A percentile compares a stretch with the other conserved stretches of the same genome.
phyloP scores from a whole-genome alignment of 1,284 basidiomycete species.

The Ustilago curta region DNA sequence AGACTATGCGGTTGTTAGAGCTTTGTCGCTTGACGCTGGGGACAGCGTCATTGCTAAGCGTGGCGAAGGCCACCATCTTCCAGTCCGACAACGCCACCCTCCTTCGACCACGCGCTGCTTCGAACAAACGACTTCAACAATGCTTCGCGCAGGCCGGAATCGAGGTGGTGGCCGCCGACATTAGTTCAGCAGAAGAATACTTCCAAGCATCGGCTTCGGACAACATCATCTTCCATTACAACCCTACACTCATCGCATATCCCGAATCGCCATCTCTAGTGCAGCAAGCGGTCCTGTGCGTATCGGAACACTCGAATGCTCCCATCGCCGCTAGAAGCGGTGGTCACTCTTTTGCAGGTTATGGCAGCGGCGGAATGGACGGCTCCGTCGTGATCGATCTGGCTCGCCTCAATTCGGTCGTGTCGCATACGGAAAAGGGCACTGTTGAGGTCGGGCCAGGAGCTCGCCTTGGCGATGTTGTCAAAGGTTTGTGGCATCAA shows the following conservation, averaged over 20 bases:
- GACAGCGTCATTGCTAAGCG: background rate
- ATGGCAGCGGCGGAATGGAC: constrained; percentile 63
- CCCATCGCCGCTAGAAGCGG: constrained; percentile 68
- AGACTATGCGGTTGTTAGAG: background rate
- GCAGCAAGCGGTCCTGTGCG: constrained; percentile 51
- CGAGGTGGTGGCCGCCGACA: constrained; percentile 34
- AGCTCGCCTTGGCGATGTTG: constrained; percentile 68
- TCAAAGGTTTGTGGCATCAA: constrained; percentile 62
- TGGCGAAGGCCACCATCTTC: background rate
- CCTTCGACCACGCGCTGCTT: constrained; percentile 1
- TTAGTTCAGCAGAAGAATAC: constrained; percentile 34
- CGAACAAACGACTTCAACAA: constrained; percentile 14
- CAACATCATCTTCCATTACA: constrained; percentile 69
- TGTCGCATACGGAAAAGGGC: constrained; percentile 36
- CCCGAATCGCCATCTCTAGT: constrained; percentile 54
- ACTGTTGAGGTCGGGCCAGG: constrained; percentile 64
- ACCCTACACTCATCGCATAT: constrained; percentile 64
- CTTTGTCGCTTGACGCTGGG: background rate
- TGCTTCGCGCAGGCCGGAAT: constrained; percentile 25
- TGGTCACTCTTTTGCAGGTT: constrained; percentile 68
- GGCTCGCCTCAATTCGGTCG: constrained; percentile 54
- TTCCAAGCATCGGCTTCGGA: constrained; percentile 58
- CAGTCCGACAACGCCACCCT: constrained; percentile 6
- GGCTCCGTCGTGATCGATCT: constrained; percentile 64
- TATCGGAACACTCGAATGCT: constrained; percentile 19